Conservation (phyloP, 345 rosid species). For the Populus nigra region DNA sequence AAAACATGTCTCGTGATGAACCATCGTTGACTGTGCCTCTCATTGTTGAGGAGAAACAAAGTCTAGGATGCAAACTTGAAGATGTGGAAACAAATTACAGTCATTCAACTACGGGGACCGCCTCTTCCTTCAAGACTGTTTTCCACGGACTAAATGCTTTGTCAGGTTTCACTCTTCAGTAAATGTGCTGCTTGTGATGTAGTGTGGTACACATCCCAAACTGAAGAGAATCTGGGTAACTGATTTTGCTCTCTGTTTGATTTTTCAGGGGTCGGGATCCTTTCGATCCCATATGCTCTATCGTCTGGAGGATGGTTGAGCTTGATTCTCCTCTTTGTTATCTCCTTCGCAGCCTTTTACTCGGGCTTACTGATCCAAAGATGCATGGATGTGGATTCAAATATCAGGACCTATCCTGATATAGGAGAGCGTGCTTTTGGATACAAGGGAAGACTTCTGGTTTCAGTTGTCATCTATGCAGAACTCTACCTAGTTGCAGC, state of each 20-base stretch:
- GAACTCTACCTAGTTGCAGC: slow-evolving; percentile 83
- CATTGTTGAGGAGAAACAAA: slow-evolving; percentile 7
- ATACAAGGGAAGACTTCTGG: slow-evolving; percentile 51
- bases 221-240: too few relatives aligned
- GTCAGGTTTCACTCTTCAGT: slow-evolving; percentile 44
- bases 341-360: slow-evolving; percentile 62
- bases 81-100: slow-evolving; percentile 28
- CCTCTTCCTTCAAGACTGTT: slow-evolving; percentile 52
- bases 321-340: slow-evolving; percentile 52
- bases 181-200: background rate
- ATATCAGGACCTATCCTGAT: slow-evolving; percentile 70
- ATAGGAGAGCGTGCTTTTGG: slow-evolving; percentile 88
- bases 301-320: slow-evolving; percentile 94
- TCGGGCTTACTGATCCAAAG: slow-evolving; percentile 66
- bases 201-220: too few relatives aligned
- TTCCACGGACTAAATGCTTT: slow-evolving; percentile 65
- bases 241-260: background rate
- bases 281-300: slow-evolving; percentile 78
- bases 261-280: slow-evolving; percentile 77
- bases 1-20: background rate
- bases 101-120: slow-evolving; percentile 14
- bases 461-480: slow-evolving; percentile 57
- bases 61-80: slow-evolving; percentile 11
- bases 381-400: slow-evolving; percentile 73
- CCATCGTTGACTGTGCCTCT: slow-evolving; percentile 20